phyloP scores from a whole-genome alignment of 179 eudicot species.

The Drosera spatulata region DNA sequence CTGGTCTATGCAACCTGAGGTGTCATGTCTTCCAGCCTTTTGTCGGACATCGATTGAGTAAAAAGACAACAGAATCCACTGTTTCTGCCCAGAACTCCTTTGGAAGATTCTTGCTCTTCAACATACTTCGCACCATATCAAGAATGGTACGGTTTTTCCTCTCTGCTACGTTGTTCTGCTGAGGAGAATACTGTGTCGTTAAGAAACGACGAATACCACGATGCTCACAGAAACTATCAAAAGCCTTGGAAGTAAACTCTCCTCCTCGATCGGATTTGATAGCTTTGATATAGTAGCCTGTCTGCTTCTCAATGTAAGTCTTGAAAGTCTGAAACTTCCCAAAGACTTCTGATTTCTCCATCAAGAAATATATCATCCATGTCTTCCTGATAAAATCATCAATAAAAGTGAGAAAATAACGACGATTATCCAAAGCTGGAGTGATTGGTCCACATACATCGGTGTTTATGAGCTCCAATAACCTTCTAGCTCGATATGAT shows the following conservation, averaged over 20 bases:
- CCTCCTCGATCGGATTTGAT: not conserved
- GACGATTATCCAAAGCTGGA: not conserved
- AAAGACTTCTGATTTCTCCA: no score
- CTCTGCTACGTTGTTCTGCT: not conserved
- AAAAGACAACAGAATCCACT: not conserved
- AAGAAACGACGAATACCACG: not conserved
- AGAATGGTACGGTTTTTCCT: not conserved
- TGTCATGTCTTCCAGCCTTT: not conserved
- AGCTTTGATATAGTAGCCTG: not conserved
- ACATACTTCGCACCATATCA: not conserved
- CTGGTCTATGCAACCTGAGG: not conserved
- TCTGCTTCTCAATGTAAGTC: not conserved
- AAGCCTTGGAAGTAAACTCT: not conserved
- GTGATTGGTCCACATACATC: slow-evolving; percentile 6
- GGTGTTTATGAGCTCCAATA: not conserved
- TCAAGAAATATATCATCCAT: not conserved
- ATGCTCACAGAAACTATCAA: not conserved
- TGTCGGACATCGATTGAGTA: not conserved
- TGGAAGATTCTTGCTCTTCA: not conserved
- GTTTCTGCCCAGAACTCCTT: not conserved
- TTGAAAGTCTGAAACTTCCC: not conserved
- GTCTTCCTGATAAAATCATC: not conserved
- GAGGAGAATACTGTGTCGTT: not conserved
- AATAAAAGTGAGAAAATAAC: not conserved
- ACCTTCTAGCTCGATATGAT: not conserved